Evolutionary conservation across 2,329 filamentous ascomycete species (phyloP).

Genomic region (Orbilia brochopaga): DNA sequence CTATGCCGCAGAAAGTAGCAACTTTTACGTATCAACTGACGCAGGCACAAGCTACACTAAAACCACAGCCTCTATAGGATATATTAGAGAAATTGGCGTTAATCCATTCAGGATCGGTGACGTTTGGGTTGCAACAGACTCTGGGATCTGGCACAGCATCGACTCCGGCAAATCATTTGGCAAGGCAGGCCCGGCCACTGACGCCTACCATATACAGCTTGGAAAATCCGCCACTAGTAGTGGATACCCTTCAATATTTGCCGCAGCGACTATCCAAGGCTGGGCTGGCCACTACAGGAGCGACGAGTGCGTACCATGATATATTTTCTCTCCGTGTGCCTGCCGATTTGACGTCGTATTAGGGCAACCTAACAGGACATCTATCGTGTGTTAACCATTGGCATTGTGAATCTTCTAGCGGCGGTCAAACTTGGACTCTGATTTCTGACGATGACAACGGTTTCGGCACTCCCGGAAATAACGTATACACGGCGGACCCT

Average conservation of each 20-base stretch:
- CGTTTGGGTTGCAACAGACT: conserved; percentile 66
- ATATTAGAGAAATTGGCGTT: conserved; percentile 64
- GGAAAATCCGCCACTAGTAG: conserved; percentile 46
- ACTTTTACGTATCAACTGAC: conserved; percentile 64
- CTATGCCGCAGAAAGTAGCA: conserved; percentile 62
- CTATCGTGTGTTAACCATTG: too few species aligned
- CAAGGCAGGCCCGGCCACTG: conserved; percentile 54
- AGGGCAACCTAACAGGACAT: too few species aligned
- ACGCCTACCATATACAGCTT: conserved; percentile 52
- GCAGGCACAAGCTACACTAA: conserved; percentile 61
- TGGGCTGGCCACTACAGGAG: conserved; percentile 52
- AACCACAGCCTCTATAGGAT: conserved; percentile 51
- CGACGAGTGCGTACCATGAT: conserved; percentile 39
- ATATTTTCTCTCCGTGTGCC: neutral
- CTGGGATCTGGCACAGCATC: conserved; percentile 64
- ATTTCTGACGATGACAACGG: conserved; percentile 52
- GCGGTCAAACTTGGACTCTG: conserved; percentile 50
- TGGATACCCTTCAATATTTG: conserved; percentile 53
- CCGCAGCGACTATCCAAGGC: conserved; percentile 52
- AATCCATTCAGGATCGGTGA: conserved; percentile 67
- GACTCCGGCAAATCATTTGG: conserved; percentile 63
- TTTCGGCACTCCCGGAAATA: conserved; percentile 51
- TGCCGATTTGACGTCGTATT: too few species aligned
- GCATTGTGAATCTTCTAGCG: conserved; percentile 4
- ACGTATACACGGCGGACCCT: conserved; percentile 50